Evolutionary conservation across 2,329 filamentous ascomycete species (phyloP).

Genomic region (Trichoderma cornu-damae): DNA sequence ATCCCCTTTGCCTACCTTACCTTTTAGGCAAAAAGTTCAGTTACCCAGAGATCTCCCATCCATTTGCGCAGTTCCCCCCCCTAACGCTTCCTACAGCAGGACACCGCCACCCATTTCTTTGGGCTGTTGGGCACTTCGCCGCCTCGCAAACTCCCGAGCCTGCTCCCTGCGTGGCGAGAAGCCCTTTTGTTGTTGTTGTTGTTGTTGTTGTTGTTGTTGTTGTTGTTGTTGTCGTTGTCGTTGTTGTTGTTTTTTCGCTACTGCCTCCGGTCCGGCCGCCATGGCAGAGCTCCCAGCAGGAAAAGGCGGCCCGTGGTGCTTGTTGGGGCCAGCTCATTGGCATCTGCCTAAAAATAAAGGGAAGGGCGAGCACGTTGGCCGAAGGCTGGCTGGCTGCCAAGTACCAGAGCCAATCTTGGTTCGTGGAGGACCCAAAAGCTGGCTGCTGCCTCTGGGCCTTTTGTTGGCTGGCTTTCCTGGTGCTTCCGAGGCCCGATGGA

Average conservation of each 20-base stretch:
- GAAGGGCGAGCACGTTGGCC: slow-evolving; percentile 4
- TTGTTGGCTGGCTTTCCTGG: slow-evolving; percentile 7
- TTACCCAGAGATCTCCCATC: too few species aligned
- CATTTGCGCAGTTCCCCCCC: background rate
- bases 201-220: too few species aligned
- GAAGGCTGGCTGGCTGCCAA: background rate
- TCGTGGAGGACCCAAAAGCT: background rate
- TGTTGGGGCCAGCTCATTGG: slow-evolving; percentile 1
- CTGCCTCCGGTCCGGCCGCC: background rate
- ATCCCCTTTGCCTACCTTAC: too few species aligned
- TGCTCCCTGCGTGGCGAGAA: background rate
- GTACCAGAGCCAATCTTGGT: background rate
- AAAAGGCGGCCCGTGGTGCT: background rate
- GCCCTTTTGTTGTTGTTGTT: too few species aligned
- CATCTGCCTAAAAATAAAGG: slow-evolving; percentile 14
- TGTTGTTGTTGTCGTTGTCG: too few species aligned
- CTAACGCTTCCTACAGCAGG: too few species aligned
- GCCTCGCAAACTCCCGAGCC: background rate
- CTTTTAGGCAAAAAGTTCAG: too few species aligned
- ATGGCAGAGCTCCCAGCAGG: background rate
- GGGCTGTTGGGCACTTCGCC: background rate
- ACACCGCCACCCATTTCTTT: background rate
- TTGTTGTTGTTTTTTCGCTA: too few species aligned
- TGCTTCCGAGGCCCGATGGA: slow-evolving; percentile 1
- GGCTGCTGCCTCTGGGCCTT: too few species aligned